These are phyloP conservation scores for Sapria himalayana DNA, from an alignment of 345 rosid species.

Conservation along the genomic window DNA sequence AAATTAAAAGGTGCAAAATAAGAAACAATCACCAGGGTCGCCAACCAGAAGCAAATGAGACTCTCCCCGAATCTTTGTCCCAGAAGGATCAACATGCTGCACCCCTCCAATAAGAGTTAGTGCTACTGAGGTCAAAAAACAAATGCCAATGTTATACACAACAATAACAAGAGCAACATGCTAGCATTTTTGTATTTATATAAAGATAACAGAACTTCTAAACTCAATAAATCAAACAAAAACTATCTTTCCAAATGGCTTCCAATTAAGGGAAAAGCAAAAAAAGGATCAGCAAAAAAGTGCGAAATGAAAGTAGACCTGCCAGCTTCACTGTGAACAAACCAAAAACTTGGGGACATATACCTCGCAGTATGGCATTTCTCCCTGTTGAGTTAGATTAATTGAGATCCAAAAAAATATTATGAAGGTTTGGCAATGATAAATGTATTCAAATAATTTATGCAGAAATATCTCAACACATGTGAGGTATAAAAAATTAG, in stretches of 20 bases:
- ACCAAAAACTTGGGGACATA: conserved; percentile 95
- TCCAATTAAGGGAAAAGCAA: too few species aligned
- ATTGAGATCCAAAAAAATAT: neutral
- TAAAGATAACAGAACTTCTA: neutral
- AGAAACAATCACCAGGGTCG: conserved; percentile 51
- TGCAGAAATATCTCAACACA: neutral
- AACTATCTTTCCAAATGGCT: neutral
- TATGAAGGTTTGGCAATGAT: neutral
- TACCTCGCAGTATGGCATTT: conserved; percentile 63
- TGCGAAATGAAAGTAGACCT: conserved; percentile 20
- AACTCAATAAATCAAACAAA: neutral
- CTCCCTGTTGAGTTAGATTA: conserved; percentile 30
- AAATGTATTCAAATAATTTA: neutral
- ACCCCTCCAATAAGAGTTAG: conserved; percentile 89
- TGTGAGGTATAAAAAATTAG: neutral
- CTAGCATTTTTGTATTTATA: neutral
- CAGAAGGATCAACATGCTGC: conserved; percentile 88
- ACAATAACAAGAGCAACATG: neutral
- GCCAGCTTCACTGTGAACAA: conserved; percentile 98
- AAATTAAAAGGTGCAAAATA: too few species aligned
- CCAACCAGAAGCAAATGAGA: conserved; percentile 95
- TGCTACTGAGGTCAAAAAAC: conserved; percentile 33
- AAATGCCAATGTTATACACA: neutral
- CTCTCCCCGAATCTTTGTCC: conserved; percentile 88
- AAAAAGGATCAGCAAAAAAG: conserved; percentile 1